These are phyloP conservation scores for Botrytis squamosa DNA, from an alignment of 2,329 filamentous ascomycete genomes.

Conservation along the genomic window DNA sequence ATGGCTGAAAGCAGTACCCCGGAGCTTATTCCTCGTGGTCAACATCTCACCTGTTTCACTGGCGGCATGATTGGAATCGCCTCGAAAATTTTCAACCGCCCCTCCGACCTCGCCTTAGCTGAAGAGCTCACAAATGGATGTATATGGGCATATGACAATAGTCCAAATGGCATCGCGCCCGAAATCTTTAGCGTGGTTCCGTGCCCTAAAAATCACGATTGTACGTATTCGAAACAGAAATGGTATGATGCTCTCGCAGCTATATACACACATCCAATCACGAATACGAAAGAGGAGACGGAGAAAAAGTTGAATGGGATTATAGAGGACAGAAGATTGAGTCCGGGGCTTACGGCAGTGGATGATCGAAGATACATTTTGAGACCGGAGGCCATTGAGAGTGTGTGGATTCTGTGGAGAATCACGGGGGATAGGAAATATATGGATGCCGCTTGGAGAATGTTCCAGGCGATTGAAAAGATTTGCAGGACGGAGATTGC, in stretches of 20 bases:
- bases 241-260: slow-evolving; percentile 44
- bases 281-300: slow-evolving; percentile 9
- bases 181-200: slow-evolving; percentile 50
- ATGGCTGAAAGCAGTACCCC: slow-evolving; percentile 48
- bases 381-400: slow-evolving; percentile 64
- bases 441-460: slow-evolving; percentile 48
- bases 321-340: slow-evolving; percentile 26
- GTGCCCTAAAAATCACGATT: slow-evolving; percentile 30
- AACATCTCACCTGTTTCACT: slow-evolving; percentile 71
- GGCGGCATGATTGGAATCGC: slow-evolving; percentile 71
- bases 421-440: slow-evolving; percentile 38
- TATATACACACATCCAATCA: neutral
- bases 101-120: slow-evolving; percentile 55
- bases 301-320: slow-evolving; percentile 23
- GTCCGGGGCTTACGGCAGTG: slow-evolving; percentile 31
- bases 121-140: slow-evolving; percentile 61
- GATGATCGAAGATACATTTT: slow-evolving; percentile 34
- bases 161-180: slow-evolving; percentile 60
- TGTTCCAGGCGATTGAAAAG: slow-evolving; percentile 48
- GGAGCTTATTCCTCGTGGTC: slow-evolving; percentile 41
- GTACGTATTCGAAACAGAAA: slow-evolving; percentile 46
- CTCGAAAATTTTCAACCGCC: slow-evolving; percentile 57
- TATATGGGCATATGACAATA: slow-evolving; percentile 59
- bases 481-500: slow-evolving; percentile 45
- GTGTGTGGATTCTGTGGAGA: slow-evolving; percentile 59